Evolutionary conservation across 1,139 yeast species (phyloP), one percentile per base, ranked within the genome.

Genomic region (Petasospora rhodanensis): DNA sequence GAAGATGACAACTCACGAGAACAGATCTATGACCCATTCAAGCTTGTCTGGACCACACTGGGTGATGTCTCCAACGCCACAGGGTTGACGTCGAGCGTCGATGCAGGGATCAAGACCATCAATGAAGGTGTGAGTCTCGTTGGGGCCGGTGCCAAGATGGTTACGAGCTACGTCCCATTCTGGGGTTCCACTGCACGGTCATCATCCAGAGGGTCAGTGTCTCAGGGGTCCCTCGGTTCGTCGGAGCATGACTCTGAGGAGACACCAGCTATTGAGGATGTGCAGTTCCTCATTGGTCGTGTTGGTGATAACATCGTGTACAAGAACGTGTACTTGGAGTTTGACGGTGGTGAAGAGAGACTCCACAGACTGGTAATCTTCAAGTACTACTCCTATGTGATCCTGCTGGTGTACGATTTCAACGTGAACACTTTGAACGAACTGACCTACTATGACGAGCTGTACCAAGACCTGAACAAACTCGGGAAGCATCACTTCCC

Each of bases 11-110:
- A 26, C 10, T 21, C 6, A 2, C 4, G 25, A 6, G 52, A 50
- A 6, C 22, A 24, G 14, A 34, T 50, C 2, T 51, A 46, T 35
- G 54, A 51, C 28, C 55, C 55, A 6, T 49, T 51, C 35, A 46
- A 42, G 23, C 13, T 48, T 11, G 42, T 45, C 8, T 40, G 39
- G 31, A 34, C 40, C 4, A 46, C 54, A 1, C 24, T 49, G 5
- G 38, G 40, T 14, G 52, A 45, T 23, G 47, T 51, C 8, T 45
- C 53, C 3, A 35, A 32, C 13, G 38, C 45, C 3, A 36, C 45
- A 7, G 50, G 53, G 3, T 34, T 50, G 6, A 44, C 42, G 7
- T 34, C 42, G 7, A 42, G 54, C 7, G 43, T 46, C 4, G 43
- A 40, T 27, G 38, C 44, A 5, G 34, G 41, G 6, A 16, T 38